Percentiles rank a stretch among this genome's conserved stretches.
These are phyloP conservation scores for Spinellus fusiger DNA, from an alignment of 192 early-diverging fungal species.

Conservation along the genomic window DNA sequence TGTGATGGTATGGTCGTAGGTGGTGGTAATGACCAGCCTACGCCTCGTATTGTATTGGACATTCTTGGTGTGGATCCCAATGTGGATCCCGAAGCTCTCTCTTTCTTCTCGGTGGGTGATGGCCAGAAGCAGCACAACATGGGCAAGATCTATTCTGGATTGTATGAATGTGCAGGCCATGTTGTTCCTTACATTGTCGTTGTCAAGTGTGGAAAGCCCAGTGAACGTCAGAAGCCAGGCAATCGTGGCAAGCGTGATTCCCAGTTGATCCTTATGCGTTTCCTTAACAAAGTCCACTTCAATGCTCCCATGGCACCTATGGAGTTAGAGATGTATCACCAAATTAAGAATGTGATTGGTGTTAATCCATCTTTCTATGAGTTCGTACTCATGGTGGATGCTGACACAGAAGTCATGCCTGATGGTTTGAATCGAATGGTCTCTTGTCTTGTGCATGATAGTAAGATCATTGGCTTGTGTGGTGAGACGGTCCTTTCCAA, in stretches of 20 bases:
- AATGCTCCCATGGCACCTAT: conserved; percentile 89
- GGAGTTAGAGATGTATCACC: conserved; percentile 95
- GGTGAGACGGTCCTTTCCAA: conserved; percentile 93
- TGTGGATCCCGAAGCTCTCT: conserved; percentile 67
- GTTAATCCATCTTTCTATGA: conserved; percentile 94
- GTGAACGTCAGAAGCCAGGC: conserved; percentile 76
- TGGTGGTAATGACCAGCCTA: conserved; percentile 90
- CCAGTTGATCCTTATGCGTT: conserved; percentile 94
- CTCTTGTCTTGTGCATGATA: conserved; percentile 82
- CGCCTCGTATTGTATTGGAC: conserved; percentile 88
- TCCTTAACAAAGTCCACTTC: conserved; percentile 94
- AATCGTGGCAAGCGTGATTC: conserved; percentile 98
- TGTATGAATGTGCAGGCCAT: conserved; percentile 85
- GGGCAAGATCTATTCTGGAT: conserved; percentile 92
- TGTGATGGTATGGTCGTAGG: conserved; percentile 93
- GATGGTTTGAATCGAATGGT: conserved; percentile 91
- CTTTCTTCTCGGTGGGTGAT: conserved; percentile 85
- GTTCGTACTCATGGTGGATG: conserved; percentile 95
- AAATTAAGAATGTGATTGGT: conserved; percentile 98
- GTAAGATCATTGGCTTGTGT: conserved; percentile 87
- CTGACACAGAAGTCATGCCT: conserved; percentile 85
- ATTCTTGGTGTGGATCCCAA: conserved; percentile 80
- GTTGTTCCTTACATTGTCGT: conserved; percentile 91
- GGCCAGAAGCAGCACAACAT: conserved; percentile 90
- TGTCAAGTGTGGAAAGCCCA: conserved; percentile 84